These are phyloP conservation scores for Mycena capillaripes DNA, from an alignment of 768 basidiomycete species.

Conservation along the genomic window DNA sequence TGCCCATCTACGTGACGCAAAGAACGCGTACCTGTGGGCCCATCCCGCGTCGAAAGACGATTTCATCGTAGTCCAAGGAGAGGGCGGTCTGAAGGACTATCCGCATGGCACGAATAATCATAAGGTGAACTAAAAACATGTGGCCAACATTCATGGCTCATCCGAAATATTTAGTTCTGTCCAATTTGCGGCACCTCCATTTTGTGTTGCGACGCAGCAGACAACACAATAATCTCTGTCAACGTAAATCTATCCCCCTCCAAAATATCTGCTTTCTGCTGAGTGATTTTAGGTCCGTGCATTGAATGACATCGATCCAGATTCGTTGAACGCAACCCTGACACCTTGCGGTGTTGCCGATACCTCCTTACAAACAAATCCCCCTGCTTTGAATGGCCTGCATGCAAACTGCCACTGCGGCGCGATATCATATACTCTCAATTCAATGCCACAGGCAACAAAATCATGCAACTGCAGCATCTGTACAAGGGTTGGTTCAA, in stretches of 20 bases:
- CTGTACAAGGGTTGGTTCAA: conserved; percentile 13
- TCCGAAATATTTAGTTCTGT: conserved; percentile 4
- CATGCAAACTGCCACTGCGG: conserved; percentile 19
- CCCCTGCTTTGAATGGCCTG: not conserved
- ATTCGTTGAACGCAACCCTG: not conserved
- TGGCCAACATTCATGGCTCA: too few species aligned
- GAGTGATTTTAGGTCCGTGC: conserved; percentile 6
- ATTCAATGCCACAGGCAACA: not conserved
- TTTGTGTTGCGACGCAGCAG: not conserved
- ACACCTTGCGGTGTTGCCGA: not conserved
- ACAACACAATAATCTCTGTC: not conserved
- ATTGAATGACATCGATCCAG: conserved; percentile 7
- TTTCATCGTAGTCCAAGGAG: not conserved
- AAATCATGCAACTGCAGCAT: conserved; percentile 29
- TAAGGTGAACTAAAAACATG: not conserved
- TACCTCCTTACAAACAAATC: not conserved
- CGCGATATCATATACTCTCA: conserved; percentile 14
- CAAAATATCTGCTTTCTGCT: not conserved
- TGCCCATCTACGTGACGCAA: not conserved
- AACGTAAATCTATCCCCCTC: conserved; percentile 2
- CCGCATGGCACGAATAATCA: conserved; percentile 9
- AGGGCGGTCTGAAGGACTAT: conserved; percentile 7
- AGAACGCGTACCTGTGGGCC: conserved; percentile 22
- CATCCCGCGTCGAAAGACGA: not conserved
- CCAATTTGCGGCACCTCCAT: conserved; percentile 24